These are phyloP conservation scores for Setomelanomma holmii DNA, from an alignment of 2,329 filamentous ascomycete genomes.

Conservation along the genomic window DNA sequence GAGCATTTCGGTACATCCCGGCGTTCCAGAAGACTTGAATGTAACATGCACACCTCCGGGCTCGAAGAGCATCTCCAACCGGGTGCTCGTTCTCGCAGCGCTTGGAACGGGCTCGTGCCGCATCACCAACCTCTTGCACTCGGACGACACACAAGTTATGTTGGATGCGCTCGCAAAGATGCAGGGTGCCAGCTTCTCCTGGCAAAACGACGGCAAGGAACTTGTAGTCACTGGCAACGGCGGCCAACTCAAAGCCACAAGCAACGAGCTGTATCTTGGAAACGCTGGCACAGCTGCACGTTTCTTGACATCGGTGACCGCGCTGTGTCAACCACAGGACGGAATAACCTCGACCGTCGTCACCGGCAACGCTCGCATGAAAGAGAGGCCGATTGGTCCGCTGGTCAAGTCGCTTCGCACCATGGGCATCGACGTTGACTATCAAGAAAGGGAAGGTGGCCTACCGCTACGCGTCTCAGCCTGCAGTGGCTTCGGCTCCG, in stretches of 20 bases:
- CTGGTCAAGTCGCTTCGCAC: conserved; percentile 86
- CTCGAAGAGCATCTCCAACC: conserved; percentile 97
- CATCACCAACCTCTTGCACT: conserved; percentile 91
- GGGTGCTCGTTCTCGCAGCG: conserved; percentile 91
- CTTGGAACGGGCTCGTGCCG: conserved; percentile 85
- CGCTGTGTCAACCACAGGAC: conserved; percentile 74
- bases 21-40: conserved; percentile 69
- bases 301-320: conserved; percentile 90
- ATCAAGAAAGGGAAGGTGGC: conserved; percentile 82
- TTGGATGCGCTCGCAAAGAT: conserved; percentile 86
- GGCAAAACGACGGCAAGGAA: conserved; percentile 93
- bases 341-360: conserved; percentile 74
- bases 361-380: conserved; percentile 96
- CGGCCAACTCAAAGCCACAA: conserved; percentile 79
- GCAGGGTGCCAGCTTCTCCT: conserved; percentile 85
- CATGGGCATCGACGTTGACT: conserved; percentile 88
- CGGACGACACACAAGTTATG: conserved; percentile 98
- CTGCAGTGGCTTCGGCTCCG: conserved; percentile 64
- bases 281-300: conserved; percentile 96
- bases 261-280: conserved; percentile 84
- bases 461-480: conserved; percentile 84
- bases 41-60: conserved; percentile 87
- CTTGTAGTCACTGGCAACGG: conserved; percentile 89
- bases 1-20: conserved; percentile 75
- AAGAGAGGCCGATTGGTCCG: conserved; percentile 89